Conservation (phyloP, 2,329 filamentous ascomycete genomes). For the Ophiostoma piceae region DNA sequence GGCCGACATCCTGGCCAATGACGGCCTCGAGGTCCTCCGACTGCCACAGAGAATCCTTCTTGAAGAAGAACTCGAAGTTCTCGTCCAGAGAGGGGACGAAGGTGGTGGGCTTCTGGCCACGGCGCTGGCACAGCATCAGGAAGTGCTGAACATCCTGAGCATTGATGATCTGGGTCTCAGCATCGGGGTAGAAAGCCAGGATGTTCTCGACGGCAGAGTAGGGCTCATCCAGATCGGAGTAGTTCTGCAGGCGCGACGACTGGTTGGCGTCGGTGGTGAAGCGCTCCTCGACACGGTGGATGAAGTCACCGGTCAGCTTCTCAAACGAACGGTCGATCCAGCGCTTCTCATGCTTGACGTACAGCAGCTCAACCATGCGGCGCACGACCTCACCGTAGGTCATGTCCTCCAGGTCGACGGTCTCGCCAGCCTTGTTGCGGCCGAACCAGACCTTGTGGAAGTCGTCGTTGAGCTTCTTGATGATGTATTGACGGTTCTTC, state of each 20-base stretch:
- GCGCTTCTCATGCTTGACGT: slow-evolving; percentile 80
- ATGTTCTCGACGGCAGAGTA: slow-evolving; percentile 74
- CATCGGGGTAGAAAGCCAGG: slow-evolving; percentile 76
- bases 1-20: slow-evolving; percentile 89
- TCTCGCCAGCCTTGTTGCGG: slow-evolving; percentile 70
- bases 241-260: slow-evolving; percentile 81
- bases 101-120: slow-evolving; percentile 90
- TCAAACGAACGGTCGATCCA: slow-evolving; percentile 87
- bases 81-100: slow-evolving; percentile 95
- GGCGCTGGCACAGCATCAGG: slow-evolving; percentile 82
- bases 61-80: slow-evolving; percentile 99
- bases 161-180: slow-evolving; percentile 87
- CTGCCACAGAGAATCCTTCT: slow-evolving; percentile 99
- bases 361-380: slow-evolving; percentile 84
- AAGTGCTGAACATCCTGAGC: slow-evolving; percentile 98
- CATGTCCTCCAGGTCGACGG: slow-evolving; percentile 91
- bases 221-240: slow-evolving; percentile 78
- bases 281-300: slow-evolving; percentile 92
- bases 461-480: slow-evolving; percentile 91
- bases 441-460: slow-evolving; percentile 98
- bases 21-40: slow-evolving; percentile 96
- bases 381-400: slow-evolving; percentile 84
- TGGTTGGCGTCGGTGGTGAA: slow-evolving; percentile 70
- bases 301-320: slow-evolving; percentile 86
- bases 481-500: slow-evolving; percentile 85